Evolutionary conservation across 441 rosid species (phyloP).

Genomic region (Croton laevigatus): DNA sequence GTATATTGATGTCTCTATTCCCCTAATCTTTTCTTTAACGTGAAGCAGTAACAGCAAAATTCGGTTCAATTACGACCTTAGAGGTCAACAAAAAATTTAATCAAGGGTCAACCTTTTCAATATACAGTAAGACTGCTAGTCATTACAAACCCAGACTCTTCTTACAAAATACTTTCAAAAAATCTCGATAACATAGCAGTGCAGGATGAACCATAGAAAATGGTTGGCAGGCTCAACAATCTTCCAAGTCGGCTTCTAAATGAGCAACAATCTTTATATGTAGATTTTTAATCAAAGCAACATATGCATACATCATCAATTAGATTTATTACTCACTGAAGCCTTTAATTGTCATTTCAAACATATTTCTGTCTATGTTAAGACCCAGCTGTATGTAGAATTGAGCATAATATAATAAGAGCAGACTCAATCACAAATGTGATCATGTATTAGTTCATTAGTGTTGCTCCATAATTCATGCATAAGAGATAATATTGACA

Average conservation of each 20-base stretch:
- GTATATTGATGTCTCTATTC: neutral
- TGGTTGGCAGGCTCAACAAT: neutral
- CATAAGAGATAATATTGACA: no score
- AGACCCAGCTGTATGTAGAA: neutral
- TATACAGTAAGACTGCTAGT: neutral
- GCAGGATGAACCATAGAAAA: neutral
- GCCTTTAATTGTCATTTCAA: neutral
- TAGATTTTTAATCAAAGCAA: neutral
- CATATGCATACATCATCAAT: neutral
- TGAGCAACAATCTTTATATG: neutral
- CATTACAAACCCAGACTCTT: neutral
- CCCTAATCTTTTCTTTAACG: neutral
- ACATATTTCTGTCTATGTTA: neutral
- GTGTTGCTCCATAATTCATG: no score
- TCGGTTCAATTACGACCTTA: no score
- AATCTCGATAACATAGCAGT: neutral
- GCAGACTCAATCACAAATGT: neutral
- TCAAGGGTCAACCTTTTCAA: neutral
- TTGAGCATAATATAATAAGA: neutral
- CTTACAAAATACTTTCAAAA: neutral
- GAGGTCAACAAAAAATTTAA: neutral
- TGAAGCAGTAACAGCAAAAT: neutral
- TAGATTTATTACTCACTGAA: neutral
- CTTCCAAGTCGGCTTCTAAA: neutral
- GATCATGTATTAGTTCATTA: no score